Evolutionary conservation across 306 rosid genomes (phyloP).

Genomic region (Gastrolobium villosum): DNA sequence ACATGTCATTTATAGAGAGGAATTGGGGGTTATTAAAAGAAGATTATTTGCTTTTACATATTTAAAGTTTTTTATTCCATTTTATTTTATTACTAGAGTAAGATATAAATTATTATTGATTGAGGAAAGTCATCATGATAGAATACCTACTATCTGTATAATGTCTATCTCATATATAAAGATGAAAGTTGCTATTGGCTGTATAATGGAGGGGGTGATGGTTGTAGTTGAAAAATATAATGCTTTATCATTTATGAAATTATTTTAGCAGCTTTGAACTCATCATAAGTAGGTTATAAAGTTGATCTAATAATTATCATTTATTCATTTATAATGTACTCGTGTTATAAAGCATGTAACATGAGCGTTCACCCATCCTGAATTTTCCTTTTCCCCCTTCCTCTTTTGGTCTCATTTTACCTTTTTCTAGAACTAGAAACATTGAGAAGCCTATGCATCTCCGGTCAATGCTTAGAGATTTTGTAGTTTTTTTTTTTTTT

Average conservation of each 20-base stretch:
- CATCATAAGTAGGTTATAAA: too few species aligned
- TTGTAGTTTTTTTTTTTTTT: too few species aligned
- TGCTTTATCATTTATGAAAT: not conserved
- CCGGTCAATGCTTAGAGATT: conserved; percentile 1
- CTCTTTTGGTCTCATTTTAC: not conserved
- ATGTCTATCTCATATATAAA: not conserved
- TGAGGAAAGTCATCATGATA: not conserved
- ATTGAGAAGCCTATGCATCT: conserved; percentile 1
- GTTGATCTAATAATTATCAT: conserved; percentile 9
- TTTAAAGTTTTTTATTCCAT: conserved; percentile 22
- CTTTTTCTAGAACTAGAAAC: conserved; percentile 5
- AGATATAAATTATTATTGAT: not conserved
- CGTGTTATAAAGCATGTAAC: not conserved
- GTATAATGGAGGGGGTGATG: not conserved
- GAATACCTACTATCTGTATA: not conserved
- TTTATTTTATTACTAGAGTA: not conserved
- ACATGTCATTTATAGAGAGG: not conserved
- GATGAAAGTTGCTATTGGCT: not conserved
- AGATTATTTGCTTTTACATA: conserved; percentile 26
- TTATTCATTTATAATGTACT: not conserved
- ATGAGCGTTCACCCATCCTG: conserved; percentile 12
- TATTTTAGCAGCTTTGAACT: conserved; percentile 12
- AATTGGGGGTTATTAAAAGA: conserved; percentile 12
- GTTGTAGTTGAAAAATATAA: not conserved
- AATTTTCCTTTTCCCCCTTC: not conserved